Base-by-base conservation (phyloP, 495 filamentous ascomycete species). In the Hypoxylon perforatum region DNA sequence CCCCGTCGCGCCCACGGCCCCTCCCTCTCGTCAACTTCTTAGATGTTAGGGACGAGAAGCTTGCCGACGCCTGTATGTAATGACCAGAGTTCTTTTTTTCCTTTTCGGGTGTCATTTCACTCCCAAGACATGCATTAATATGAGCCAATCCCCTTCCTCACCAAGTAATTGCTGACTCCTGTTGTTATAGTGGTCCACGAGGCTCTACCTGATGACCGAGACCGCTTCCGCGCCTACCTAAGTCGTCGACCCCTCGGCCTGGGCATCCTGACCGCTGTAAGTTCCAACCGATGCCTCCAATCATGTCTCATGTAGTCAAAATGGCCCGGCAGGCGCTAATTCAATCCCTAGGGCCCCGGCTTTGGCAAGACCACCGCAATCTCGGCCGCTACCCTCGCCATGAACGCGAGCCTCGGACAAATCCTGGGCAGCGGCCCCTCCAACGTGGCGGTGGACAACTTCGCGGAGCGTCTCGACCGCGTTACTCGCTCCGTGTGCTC, bases 291-390 rank as follows among this genome's bases (percentile, higher is more conserved):
- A n/a, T n/a, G n/a, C n/a, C n/a, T n/a, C n/a, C n/a, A n/a, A n/a
- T n/a, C n/a, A n/a, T n/a, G n/a, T n/a, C n/a, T n/a, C n/a, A n/a
- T 5, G 4, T 18, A 3, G 36, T 28, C 15, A n/a, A 33, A 2
- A 10, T 17, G 17, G 4, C 41, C n/a, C n/a, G n/a, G n/a, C n/a
- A n/a, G 9, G 18, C 21, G 21, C 53, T 63, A 48, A 61, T 36
- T 10, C 10, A 23, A 6, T 4, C 25, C 15, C 2, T 19, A 63
- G 60, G 51, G 51, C 3, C 36, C 60, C 35, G 60, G 60, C 8
- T 63, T 57, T 15, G 60, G 60, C 41, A 63, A 63, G 30, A 63
- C 60, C 14, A 47, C 38, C 0, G 23, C 22, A 0, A 18, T 63
- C 3, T 36, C 60, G 0, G 19, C 17, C 2, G 52, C 7, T 7